Conservation (phyloP, 1,284 basidiomycete genomes). For the Ceratobasidium sp. region DNA sequence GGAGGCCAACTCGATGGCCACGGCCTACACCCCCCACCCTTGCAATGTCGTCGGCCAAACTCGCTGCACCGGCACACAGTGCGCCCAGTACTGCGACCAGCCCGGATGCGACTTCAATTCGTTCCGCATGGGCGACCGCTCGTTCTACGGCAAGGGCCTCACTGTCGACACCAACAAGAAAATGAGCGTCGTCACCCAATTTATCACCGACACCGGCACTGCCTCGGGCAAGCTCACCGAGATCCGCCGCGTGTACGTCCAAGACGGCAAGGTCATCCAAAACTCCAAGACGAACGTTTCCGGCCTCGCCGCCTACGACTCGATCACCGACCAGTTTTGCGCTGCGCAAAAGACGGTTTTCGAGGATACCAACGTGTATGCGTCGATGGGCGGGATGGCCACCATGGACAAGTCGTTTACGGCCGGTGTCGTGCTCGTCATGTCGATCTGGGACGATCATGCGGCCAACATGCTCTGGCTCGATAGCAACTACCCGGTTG, state of each 20-base stretch:
- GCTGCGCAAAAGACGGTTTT: conserved; percentile 59
- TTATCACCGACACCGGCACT: conserved; percentile 62
- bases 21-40: conserved; percentile 51
- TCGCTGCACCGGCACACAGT: conserved; percentile 45
- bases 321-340: conserved; percentile 59
- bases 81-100: conserved; percentile 54
- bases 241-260: conserved; percentile 66
- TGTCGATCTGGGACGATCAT: too few species aligned
- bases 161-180: conserved; percentile 56
- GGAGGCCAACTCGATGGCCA: conserved; percentile 47
- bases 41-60: conserved; percentile 37
- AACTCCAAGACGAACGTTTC: conserved; percentile 60
- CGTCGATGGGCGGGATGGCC: conserved; percentile 59
- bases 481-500: conserved; percentile 64
- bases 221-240: conserved; percentile 60
- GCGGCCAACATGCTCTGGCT: conserved; percentile 68
- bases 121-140: conserved; percentile 62
- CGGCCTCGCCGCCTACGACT: conserved; percentile 51
- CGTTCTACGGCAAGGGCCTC: conserved; percentile 58
- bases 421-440: conserved; percentile 66
- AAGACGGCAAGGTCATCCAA: conserved; percentile 63
- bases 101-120: conserved; percentile 69
- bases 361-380: conserved; percentile 61
- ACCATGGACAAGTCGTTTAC: conserved; percentile 61
- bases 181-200: conserved; percentile 68